phyloP scores from a whole-genome alignment of 495 filamentous ascomycete genomes.

The Xanthoparmelia taractica region DNA sequence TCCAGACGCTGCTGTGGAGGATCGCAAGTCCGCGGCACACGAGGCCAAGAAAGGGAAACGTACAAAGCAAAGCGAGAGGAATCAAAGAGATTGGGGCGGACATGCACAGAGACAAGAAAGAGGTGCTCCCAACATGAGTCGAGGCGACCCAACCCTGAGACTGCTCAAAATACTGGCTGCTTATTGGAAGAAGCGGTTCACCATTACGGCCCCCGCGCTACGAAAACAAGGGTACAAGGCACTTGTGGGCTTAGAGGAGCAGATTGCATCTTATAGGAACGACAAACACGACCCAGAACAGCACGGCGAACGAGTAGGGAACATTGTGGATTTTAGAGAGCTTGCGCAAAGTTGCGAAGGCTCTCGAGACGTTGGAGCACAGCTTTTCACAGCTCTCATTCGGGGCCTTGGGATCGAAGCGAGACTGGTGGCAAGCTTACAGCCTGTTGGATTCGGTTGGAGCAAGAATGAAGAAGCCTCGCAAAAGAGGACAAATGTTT shows the following conservation, averaged over 20 bases:
- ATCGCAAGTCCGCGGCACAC: not conserved
- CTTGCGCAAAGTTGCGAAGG: constrained; percentile 66
- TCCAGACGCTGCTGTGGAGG: constrained; percentile 32
- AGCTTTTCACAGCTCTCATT: constrained; percentile 86
- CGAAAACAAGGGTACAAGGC: constrained; percentile 83
- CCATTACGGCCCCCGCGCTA: constrained; percentile 67
- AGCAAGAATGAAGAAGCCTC: constrained; percentile 69
- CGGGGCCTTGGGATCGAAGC: constrained; percentile 74
- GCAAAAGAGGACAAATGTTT: constrained; percentile 25
- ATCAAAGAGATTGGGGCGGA: constrained; percentile 65
- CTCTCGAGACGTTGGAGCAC: constrained; percentile 78
- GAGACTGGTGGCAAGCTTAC: constrained; percentile 72
- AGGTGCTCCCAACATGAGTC: constrained; percentile 63
- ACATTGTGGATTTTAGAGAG: constrained; percentile 57
- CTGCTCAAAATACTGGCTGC: constrained; percentile 65
- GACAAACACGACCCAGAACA: constrained; percentile 50
- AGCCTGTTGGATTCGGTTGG: constrained; percentile 87
- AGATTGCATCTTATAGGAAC: constrained; percentile 55
- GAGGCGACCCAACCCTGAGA: constrained; percentile 74
- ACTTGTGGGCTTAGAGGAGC: constrained; percentile 55
- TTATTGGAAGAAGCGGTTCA: constrained; percentile 85
- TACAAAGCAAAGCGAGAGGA: constrained; percentile 39
- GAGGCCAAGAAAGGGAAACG: constrained; percentile 30
- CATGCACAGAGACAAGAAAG: constrained; percentile 61
- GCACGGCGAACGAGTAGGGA: constrained; percentile 67